Percentiles rank a stretch among this genome's conserved stretches.
phyloP scores from a whole-genome alignment of 139 green algal species.

The Chlorella sp. region DNA sequence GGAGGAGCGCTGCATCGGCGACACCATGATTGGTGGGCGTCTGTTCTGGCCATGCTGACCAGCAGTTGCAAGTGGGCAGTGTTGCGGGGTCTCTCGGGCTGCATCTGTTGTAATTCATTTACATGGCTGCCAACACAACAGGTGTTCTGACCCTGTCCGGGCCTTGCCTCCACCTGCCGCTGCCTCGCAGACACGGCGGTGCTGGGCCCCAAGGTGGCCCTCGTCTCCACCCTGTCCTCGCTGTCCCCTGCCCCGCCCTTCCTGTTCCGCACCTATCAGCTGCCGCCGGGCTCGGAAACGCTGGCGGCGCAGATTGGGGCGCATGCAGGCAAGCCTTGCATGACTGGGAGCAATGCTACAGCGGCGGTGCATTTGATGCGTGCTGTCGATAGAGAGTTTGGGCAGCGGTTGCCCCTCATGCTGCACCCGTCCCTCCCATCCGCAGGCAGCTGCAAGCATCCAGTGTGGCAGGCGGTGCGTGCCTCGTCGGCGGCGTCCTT shows the following conservation, averaged over 20 bases:
- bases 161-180: neutral
- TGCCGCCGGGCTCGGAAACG: constrained; percentile 39
- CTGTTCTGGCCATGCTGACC: too few species aligned
- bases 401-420: too few species aligned
- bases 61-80: too few species aligned
- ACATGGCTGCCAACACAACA: too few species aligned
- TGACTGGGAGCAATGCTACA: too few species aligned
- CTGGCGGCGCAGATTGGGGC: constrained; percentile 22
- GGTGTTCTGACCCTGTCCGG: neutral
- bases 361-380: too few species aligned
- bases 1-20: constrained; percentile 12
- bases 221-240: constrained; percentile 85
- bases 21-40: constrained; percentile 58
- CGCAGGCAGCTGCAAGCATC: constrained; percentile 62
- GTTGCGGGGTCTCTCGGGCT: too few species aligned
- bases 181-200: constrained; percentile 71
- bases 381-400: too few species aligned
- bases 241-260: constrained; percentile 83
- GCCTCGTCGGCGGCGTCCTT: constrained; percentile 91
- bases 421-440: too few species aligned
- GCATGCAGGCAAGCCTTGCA: constrained; percentile 14
- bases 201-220: constrained; percentile 78
- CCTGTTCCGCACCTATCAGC: constrained; percentile 93
- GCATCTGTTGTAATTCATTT: too few species aligned
- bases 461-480: constrained; percentile 91